These are phyloP conservation scores for Lagenaria siceraria DNA, from an alignment of 306 rosid genomes.

Conservation along the genomic window DNA sequence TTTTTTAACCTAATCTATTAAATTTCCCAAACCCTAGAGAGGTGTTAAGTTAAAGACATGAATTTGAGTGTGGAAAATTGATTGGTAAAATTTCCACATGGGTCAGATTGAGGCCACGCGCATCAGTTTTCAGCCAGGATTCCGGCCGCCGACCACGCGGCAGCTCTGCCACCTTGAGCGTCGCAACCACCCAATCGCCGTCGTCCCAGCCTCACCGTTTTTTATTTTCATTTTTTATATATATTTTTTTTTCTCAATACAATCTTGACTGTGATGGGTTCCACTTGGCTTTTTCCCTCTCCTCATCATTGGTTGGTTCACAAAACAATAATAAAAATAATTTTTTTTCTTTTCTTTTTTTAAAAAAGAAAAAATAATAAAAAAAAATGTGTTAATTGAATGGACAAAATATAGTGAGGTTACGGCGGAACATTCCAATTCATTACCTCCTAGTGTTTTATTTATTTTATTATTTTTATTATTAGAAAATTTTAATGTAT, in stretches of 20 bases:
- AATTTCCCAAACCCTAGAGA: not conserved
- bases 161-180: conserved; percentile 7
- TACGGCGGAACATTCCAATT: conserved; percentile 46
- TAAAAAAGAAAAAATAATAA: not conserved
- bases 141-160: conserved; percentile 8
- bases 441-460: not conserved
- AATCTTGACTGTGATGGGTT: not conserved
- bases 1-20: not conserved
- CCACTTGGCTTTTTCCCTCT: not conserved
- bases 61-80: not conserved
- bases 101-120: not conserved
- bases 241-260: no score
- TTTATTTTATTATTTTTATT: not conserved
- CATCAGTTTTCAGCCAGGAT: not conserved
- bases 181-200: not conserved
- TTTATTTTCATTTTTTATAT: not conserved
- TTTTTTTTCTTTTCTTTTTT: no score
- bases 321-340: not conserved
- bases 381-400: not conserved
- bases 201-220: not conserved
- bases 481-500: not conserved
- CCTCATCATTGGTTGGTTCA: conserved; percentile 1
- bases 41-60: not conserved
- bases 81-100: not conserved
- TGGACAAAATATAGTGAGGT: conserved; percentile 21